phyloP scores from a whole-genome alignment of 163 green algal species.

The Chloroidium sp. region DNA sequence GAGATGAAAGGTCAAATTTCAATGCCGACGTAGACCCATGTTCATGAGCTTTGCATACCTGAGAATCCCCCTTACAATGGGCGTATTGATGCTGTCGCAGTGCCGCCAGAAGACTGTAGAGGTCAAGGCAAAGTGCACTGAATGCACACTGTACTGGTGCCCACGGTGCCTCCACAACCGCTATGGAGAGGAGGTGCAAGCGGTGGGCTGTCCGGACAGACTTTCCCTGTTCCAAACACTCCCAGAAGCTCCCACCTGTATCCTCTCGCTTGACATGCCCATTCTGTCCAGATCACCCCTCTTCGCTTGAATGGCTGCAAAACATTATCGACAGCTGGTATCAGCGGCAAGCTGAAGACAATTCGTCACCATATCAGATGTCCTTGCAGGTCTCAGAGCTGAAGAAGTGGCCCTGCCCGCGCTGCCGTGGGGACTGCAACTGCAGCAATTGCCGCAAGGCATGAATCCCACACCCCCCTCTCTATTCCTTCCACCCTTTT shows the following conservation, averaged over 20 bases:
- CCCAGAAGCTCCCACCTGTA: no score
- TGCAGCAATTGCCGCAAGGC: slow-evolving; percentile 58
- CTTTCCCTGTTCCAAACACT: no score
- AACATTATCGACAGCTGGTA: no score
- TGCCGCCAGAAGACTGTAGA: slow-evolving; percentile 59
- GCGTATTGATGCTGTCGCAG: slow-evolving; percentile 13
- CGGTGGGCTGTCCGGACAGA: no score
- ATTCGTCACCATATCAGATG: no score
- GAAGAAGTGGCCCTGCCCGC: slow-evolving; percentile 37
- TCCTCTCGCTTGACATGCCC: no score
- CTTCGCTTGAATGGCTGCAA: no score
- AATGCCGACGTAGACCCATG: background rate
- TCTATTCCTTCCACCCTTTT: no score
- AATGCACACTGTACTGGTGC: slow-evolving; percentile 48
- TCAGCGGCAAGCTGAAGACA: no score
- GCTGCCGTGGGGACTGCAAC: slow-evolving; percentile 43
- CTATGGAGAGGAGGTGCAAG: slow-evolving; percentile 32
- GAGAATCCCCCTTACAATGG: no score
- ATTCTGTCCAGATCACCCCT: no score
- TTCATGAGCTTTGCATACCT: background rate
- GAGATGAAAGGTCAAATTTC: background rate
- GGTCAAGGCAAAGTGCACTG: slow-evolving; percentile 43
- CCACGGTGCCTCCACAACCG: slow-evolving; percentile 49
- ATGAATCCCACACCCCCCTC: background rate
- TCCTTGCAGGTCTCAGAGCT: slow-evolving; percentile 17